Percentiles rank a stretch among this genome's conserved stretches.
Evolutionary conservation across 441 rosid genomes (phyloP).

Genomic region (Francoa sonchifolia): DNA sequence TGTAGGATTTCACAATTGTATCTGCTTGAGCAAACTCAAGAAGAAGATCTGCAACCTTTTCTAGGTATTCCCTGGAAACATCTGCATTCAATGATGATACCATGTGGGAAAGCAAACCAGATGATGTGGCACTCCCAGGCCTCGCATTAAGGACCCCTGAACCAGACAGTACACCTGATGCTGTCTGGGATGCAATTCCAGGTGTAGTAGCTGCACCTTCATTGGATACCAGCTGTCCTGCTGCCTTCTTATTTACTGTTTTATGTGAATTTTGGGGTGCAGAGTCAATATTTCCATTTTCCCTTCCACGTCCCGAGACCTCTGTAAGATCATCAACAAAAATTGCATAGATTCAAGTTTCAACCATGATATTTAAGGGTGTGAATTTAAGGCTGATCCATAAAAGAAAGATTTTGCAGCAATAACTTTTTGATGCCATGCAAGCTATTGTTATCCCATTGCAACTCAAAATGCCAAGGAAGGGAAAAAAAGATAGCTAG

Average conservation of each 20-base stretch:
- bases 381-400: no score
- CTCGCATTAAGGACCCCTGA: constrained; percentile 91
- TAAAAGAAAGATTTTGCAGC: no score
- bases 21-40: constrained; percentile 97
- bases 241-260: constrained; percentile 49
- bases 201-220: constrained; percentile 67
- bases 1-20: constrained; percentile 74
- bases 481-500: no score
- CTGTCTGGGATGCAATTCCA: constrained; percentile 80
- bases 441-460: no score
- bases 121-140: constrained; percentile 84
- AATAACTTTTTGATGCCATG: no score
- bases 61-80: constrained; percentile 76
- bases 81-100: constrained; percentile 79
- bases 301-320: constrained; percentile 70
- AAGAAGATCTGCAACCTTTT: constrained; percentile 86
- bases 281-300: constrained; percentile 57
- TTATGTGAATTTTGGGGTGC: constrained; percentile 44
- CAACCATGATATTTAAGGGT: no score
- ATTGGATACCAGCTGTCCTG: constrained; percentile 25
- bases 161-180: constrained; percentile 89
- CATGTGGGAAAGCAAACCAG: constrained; percentile 76
- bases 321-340: constrained; percentile 34
- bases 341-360: neutral
- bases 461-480: no score